A percentile compares a stretch with the other conserved stretches of the same genome.
phyloP scores from a whole-genome alignment of 495 filamentous ascomycete genomes.

The Neurospora pannonica region DNA sequence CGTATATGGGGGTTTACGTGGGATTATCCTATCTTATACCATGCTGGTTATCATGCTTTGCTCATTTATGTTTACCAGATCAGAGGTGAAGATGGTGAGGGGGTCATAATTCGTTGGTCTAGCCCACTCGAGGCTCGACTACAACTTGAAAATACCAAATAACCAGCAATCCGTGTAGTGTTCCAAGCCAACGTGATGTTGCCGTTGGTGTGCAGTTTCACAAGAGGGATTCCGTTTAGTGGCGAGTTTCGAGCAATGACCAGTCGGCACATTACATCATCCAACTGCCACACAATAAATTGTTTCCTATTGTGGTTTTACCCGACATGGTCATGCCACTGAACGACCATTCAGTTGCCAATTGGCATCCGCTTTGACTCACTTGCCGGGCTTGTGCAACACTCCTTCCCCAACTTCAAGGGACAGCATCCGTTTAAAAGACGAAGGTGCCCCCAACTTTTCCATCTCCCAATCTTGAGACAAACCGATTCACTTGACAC shows the following conservation, averaged over 20 bases:
- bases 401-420: background rate
- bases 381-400: background rate
- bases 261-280: background rate
- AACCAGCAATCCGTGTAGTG: background rate
- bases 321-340: background rate
- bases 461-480: background rate
- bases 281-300: background rate
- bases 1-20: background rate
- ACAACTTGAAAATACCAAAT: background rate
- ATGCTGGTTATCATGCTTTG: background rate
- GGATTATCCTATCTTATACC: background rate
- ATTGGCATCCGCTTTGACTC: background rate
- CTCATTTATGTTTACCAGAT: background rate
- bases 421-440: background rate
- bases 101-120: background rate
- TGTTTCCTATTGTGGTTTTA: background rate
- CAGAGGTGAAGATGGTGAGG: background rate
- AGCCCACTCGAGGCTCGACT: background rate
- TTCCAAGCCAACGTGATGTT: background rate
- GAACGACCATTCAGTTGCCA: background rate
- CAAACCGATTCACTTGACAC: background rate
- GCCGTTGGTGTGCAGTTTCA: background rate
- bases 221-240: background rate
- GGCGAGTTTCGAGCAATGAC: background rate
- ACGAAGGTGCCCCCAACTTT: background rate